Base-by-base conservation (phyloP, 371 early-diverging fungal species). In the Apophysomyces trapeziformis region DNA sequence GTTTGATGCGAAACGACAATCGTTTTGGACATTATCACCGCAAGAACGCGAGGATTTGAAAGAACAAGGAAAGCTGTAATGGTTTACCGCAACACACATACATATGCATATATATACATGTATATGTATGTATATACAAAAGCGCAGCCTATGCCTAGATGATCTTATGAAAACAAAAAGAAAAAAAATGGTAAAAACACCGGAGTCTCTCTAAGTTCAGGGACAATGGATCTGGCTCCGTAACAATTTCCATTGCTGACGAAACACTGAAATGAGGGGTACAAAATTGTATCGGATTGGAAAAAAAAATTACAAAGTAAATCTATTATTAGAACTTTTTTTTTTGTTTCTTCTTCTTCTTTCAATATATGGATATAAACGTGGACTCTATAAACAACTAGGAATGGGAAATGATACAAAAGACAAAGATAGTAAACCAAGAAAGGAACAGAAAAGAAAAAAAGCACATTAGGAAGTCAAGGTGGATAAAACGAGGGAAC, bases 31-130 rank as follows among this genome's bases (percentile, higher is more conserved):
- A 1, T 62, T 82, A n/a, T 68, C 71, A 21, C 70, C 72, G 3
- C 64, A 77, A 67, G 83, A 82, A 73, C 69, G 74, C 58, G 58
- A 66, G 13, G 78, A 77, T 9, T 68, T 82, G n/a, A 72, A 68
- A 50, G 76, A 78, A 6, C 80, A 82, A 67, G 83, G 83, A 44
- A 71, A 73, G 37, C 66, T 79, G 13, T 71, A 71, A 36, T 66
- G 54, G 60, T 21, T 56, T 41, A 9, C 57, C 38, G 2, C 32
- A 26, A 26, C 32, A 26, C 32, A 26, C 32, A 3, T 26, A 26
- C 3, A 26, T 26, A 26, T 26, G 3, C 3, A 26, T 26, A 26
- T 26, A 26, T 26, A 2, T 26, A 26, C 3, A 26, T 26, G 3
- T 26, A 3, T 26, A 26, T 26, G 32, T 26, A 2, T 26, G 26